Evolutionary conservation across 257 asterid genomes (phyloP).

Genomic region (Vinca minor): DNA sequence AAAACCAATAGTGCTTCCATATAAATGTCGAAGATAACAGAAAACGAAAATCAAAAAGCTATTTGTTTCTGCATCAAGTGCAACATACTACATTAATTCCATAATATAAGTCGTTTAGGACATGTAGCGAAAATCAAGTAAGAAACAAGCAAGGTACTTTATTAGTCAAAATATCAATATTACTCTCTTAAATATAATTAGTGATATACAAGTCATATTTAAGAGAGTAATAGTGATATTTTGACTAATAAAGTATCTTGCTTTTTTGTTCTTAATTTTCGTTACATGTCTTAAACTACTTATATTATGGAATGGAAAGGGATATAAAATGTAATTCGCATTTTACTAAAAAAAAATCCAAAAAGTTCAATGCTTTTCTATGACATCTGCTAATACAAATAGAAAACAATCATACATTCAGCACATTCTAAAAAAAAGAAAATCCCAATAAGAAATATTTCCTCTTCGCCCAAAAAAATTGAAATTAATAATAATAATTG

Average conservation of each 20-base stretch:
- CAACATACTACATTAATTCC: background rate
- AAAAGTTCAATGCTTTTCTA: background rate
- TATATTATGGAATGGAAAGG: too few species aligned
- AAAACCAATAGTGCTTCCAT: background rate
- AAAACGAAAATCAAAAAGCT: background rate
- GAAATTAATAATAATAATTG: background rate
- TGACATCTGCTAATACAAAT: background rate
- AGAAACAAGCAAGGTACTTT: too few species aligned
- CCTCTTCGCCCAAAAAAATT: background rate
- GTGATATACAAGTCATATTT: too few species aligned
- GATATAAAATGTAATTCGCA: too few species aligned
- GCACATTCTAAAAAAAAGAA: background rate
- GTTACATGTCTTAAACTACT: too few species aligned
- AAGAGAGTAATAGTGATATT: too few species aligned
- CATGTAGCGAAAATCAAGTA: too few species aligned
- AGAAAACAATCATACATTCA: background rate
- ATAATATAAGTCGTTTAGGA: too few species aligned
- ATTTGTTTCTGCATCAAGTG: background rate
- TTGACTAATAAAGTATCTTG: too few species aligned
- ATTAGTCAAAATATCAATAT: too few species aligned
- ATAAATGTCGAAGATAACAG: background rate
- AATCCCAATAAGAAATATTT: background rate
- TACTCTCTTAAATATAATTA: too few species aligned
- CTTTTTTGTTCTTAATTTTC: too few species aligned
- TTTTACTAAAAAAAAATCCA: background rate